These are phyloP conservation scores for Irineochytrium annulatum DNA, from an alignment of 192 early-diverging fungal genomes.

Conservation along the genomic window DNA sequence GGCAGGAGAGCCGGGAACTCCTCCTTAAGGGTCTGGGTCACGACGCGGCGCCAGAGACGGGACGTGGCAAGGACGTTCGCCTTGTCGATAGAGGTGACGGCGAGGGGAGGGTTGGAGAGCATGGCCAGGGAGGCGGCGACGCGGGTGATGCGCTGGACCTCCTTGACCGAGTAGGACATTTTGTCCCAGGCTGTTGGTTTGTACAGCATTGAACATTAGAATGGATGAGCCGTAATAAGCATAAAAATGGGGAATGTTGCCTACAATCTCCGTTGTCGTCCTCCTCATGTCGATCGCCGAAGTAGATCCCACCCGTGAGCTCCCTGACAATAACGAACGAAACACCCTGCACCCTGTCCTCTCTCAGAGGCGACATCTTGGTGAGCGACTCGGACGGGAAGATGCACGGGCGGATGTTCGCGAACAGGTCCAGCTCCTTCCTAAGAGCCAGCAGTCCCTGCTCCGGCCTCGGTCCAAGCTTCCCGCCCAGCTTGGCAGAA, in stretches of 20 bases:
- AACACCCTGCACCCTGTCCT: slow-evolving; percentile 82
- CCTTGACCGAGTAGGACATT: slow-evolving; percentile 86
- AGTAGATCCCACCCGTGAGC: slow-evolving; percentile 97
- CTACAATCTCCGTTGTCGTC: slow-evolving; percentile 71
- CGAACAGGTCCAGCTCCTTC: slow-evolving; percentile 90
- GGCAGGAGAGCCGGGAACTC: slow-evolving; percentile 91
- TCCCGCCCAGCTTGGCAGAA: slow-evolving; percentile 53
- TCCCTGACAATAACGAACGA: slow-evolving; percentile 93
- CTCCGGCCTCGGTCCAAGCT: slow-evolving; percentile 80
- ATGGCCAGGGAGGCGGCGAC: slow-evolving; percentile 84
- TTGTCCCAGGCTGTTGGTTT: slow-evolving; percentile 77
- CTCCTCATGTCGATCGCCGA: slow-evolving; percentile 88
- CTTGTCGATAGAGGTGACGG: slow-evolving; percentile 97
- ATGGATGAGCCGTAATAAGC: slow-evolving; percentile 13
- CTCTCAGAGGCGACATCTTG: slow-evolving; percentile 83
- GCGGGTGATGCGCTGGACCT: slow-evolving; percentile 93
- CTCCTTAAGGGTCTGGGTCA: slow-evolving; percentile 79
- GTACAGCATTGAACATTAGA: background rate
- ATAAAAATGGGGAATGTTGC: background rate
- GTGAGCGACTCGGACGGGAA: slow-evolving; percentile 84
- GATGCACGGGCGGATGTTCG: slow-evolving; percentile 91
- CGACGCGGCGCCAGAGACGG: slow-evolving; percentile 92
- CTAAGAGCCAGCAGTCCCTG: slow-evolving; percentile 89
- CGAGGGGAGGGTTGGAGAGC: slow-evolving; percentile 69
- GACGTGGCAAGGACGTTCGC: slow-evolving; percentile 98